Conservation (phyloP, 371 early-diverging fungal species). For the Coemansia sp. region DNA sequence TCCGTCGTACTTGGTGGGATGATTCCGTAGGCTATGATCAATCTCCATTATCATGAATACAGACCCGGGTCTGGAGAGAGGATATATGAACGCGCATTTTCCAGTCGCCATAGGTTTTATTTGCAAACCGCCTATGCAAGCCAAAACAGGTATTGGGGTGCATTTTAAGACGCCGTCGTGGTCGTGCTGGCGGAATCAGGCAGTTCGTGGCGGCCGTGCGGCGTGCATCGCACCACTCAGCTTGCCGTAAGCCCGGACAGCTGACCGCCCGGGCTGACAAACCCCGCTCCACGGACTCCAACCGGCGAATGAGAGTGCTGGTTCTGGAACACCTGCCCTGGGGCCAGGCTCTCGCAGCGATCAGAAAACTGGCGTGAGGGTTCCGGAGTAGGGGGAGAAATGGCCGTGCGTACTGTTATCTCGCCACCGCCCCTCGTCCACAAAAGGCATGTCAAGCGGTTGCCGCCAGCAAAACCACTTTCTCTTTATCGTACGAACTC, state of each 20-base stretch:
- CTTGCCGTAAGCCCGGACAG: background rate
- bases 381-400: conserved; percentile 6
- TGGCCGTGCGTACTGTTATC: background rate
- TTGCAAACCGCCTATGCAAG: no score
- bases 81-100: conserved; percentile 9
- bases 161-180: conserved; percentile 1
- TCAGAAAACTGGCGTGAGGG: background rate
- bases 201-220: conserved; percentile 5
- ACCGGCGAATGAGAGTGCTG: background rate
- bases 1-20: no score
- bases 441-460: background rate
- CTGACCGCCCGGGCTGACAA: background rate
- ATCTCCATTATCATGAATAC: no score
- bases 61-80: no score
- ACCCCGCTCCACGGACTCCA: background rate
- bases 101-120: conserved; percentile 18
- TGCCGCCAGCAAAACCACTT: background rate
- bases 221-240: background rate
- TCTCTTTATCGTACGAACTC: background rate
- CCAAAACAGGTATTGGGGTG: no score
- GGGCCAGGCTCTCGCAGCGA: background rate
- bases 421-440: background rate
- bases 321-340: background rate
- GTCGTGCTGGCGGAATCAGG: conserved; percentile 32
- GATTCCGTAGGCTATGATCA: no score